These are phyloP conservation scores for Marasmius oreades DNA, from an alignment of 1,284 basidiomycete species.

Conservation along the genomic window DNA sequence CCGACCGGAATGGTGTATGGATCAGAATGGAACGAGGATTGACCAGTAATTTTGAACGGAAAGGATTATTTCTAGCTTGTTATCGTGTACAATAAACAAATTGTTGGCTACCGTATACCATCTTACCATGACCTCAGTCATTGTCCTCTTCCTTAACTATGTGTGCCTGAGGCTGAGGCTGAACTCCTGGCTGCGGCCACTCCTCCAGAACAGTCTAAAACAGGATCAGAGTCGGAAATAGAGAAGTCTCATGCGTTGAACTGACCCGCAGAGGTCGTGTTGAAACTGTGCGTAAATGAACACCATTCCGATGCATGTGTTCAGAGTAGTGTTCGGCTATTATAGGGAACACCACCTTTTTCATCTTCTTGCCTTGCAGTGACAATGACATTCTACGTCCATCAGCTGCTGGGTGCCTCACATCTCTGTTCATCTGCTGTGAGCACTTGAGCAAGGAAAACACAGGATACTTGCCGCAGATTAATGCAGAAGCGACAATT, in stretches of 20 bases:
- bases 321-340: background rate
- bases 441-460: too few relatives aligned
- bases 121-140: too few relatives aligned
- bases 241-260: background rate
- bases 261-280: background rate
- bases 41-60: background rate
- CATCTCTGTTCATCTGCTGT: too few relatives aligned
- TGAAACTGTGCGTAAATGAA: background rate
- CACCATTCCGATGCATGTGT: background rate
- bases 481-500: background rate
- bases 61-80: background rate
- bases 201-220: too few relatives aligned
- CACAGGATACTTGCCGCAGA: background rate
- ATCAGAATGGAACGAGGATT: constrained; percentile 14
- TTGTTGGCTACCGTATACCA: too few relatives aligned
- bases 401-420: background rate
- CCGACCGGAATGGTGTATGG: constrained; percentile 30
- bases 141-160: too few relatives aligned
- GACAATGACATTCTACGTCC: background rate
- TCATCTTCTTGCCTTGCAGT: background rate
- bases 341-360: background rate
- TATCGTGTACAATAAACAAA: background rate
- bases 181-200: too few relatives aligned
- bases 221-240: too few relatives aligned
- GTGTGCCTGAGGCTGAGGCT: too few relatives aligned